These are phyloP conservation scores for Tolypocladium tropicale DNA, from an alignment of 2,329 filamentous ascomycete genomes.

Conservation along the genomic window DNA sequence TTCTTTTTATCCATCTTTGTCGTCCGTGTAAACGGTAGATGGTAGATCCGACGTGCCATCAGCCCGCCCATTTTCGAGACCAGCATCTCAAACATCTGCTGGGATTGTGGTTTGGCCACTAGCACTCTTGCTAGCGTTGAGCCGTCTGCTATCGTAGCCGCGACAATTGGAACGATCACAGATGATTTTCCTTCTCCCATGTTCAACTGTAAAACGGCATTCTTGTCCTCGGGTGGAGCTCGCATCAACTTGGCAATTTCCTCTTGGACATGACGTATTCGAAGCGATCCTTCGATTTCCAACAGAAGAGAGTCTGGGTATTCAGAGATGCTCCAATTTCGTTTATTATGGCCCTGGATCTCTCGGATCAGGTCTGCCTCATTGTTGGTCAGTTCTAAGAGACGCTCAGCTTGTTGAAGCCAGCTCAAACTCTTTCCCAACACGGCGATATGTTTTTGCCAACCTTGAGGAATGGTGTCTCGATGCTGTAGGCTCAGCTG, in stretches of 20 bases:
- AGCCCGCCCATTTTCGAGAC: slow-evolving; percentile 44
- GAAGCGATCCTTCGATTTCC: slow-evolving; percentile 50
- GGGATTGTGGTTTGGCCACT: slow-evolving; percentile 44
- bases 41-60: slow-evolving; percentile 13
- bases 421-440: slow-evolving; percentile 26
- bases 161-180: slow-evolving; percentile 54
- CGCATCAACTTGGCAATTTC: slow-evolving; percentile 47
- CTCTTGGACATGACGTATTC: slow-evolving; percentile 48
- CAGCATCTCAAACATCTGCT: slow-evolving; percentile 49
- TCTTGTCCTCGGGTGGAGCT: slow-evolving; percentile 21
- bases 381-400: slow-evolving; percentile 15
- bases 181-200: slow-evolving; percentile 62
- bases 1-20: slow-evolving; percentile 21
- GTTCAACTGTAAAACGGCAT: slow-evolving; percentile 51
- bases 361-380: slow-evolving; percentile 24
- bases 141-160: slow-evolving; percentile 38
- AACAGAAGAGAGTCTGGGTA: slow-evolving; percentile 51
- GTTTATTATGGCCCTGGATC: slow-evolving; percentile 27
- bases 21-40: slow-evolving; percentile 15
- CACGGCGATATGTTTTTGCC: slow-evolving; percentile 20
- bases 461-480: slow-evolving; percentile 7
- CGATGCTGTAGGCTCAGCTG: neutral
- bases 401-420: slow-evolving; percentile 27
- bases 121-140: slow-evolving; percentile 41
- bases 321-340: slow-evolving; percentile 38